Evolutionary conservation across 23 red algal species (phyloP).

Genomic region (Chondrus crispus): DNA sequence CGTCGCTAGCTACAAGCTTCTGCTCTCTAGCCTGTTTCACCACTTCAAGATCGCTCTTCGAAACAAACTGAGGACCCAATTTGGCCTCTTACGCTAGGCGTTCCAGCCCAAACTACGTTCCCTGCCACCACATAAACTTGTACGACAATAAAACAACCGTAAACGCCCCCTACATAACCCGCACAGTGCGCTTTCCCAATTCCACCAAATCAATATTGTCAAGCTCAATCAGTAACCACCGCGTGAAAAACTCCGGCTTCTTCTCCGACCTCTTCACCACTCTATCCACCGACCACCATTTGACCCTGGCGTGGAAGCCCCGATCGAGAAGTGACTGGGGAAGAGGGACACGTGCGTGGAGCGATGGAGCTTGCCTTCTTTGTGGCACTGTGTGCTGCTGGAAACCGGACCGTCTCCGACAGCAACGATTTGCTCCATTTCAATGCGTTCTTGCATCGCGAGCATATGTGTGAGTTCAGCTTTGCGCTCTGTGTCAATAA

Average conservation of each 20-base stretch:
- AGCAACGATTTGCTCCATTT: constrained; percentile 86
- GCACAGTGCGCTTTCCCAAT: not conserved
- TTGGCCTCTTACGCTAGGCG: constrained; percentile 46
- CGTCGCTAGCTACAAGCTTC: too few species aligned
- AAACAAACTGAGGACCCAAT: constrained; percentile 50
- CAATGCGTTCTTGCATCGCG: constrained; percentile 91
- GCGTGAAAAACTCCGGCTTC: not conserved
- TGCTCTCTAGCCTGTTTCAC: constrained; percentile 15
- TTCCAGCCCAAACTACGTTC: constrained; percentile 66
- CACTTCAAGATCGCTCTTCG: constrained; percentile 5
- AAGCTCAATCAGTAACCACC: constrained; percentile 38
- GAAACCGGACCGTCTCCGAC: constrained; percentile 98
- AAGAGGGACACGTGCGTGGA: constrained; percentile 64
- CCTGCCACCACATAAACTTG: too few species aligned
- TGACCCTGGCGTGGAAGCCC: not conserved
- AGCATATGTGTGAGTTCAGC: constrained; percentile 86
- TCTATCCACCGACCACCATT: constrained; percentile 29
- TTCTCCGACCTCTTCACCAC: not conserved
- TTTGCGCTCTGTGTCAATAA: constrained; percentile 88
- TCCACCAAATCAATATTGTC: not conserved
- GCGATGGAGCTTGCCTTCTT: constrained; percentile 46
- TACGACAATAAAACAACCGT: too few species aligned
- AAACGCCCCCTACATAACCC: not conserved
- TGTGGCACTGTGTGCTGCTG: not conserved
- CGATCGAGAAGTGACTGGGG: not conserved